A percentile compares a stretch with the other conserved stretches of the same genome.
phyloP scores from a whole-genome alignment of 495 filamentous ascomycete genomes.

The Penicilliopsis zonata region DNA sequence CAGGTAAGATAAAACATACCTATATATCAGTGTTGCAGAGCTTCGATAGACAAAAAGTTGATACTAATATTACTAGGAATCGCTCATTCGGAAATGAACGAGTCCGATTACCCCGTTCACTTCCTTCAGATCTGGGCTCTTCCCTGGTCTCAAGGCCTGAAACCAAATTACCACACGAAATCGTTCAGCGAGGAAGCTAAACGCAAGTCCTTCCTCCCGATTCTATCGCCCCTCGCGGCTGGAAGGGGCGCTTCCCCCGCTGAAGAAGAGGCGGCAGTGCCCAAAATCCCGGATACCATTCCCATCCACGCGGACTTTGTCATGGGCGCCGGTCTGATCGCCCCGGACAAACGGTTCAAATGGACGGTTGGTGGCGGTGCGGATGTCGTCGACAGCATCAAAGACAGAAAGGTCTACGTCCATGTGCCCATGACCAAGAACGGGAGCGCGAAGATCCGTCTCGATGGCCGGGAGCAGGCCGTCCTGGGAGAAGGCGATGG shows the following conservation, averaged over 20 bases:
- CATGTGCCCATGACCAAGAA: constrained; percentile 65
- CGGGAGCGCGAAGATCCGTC: constrained; percentile 52
- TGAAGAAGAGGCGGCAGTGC: constrained; percentile 46
- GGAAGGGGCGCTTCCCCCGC: constrained; percentile 42
- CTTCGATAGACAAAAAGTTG: no score
- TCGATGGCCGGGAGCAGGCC: constrained; percentile 49
- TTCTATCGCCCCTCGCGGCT: constrained; percentile 58
- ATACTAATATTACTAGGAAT: constrained; percentile 40
- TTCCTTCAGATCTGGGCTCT: constrained; percentile 77
- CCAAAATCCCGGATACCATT: constrained; percentile 48
- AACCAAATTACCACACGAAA: constrained; percentile 57
- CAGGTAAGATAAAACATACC: no score
- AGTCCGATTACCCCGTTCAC: constrained; percentile 52
- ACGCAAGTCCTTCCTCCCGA: constrained; percentile 50
- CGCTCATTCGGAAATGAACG: constrained; percentile 65
- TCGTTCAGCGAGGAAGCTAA: constrained; percentile 59
- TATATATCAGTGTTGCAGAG: no score
- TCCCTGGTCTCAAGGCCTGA: constrained; percentile 55
- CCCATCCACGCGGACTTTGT: constrained; percentile 71
- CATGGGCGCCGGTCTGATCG: constrained; percentile 61
- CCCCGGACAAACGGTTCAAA: constrained; percentile 38
- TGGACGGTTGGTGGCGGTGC: constrained; percentile 48
- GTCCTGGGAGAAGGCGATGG: constrained; percentile 63
- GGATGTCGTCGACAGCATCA: constrained; percentile 26
- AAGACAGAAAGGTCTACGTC: constrained; percentile 58